A percentile compares a stretch with the other conserved stretches of the same genome.
phyloP scores from a whole-genome alignment of 140 eudicot species.

The Bidens hawaiensis region DNA sequence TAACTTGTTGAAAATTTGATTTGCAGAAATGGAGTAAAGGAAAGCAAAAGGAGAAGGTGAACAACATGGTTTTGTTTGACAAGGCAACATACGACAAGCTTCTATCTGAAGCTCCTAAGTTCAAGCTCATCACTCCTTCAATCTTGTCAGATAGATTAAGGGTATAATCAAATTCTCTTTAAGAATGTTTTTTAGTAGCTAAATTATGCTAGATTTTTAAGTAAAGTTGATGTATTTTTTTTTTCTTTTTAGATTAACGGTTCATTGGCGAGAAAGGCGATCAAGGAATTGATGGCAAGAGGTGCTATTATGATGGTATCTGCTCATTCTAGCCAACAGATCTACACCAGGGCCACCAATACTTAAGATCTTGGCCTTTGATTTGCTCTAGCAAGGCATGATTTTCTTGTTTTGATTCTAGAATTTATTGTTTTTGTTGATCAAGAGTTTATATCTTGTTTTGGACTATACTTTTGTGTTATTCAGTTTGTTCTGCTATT shows the following conservation, averaged over 20 bases:
- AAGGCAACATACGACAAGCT: conserved; percentile 13
- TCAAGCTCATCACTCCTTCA: conserved; percentile 41
- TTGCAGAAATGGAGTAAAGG: conserved; percentile 49
- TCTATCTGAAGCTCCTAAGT: conserved; percentile 35
- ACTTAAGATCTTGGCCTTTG: conserved; percentile 19
- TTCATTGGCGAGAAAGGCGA: conserved; percentile 46
- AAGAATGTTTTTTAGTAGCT: background rate
- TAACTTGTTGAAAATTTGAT: background rate
- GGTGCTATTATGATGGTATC: conserved; percentile 46
- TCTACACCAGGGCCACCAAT: conserved; percentile 42
- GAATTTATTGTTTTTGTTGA: background rate
- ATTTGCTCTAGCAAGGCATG: conserved; percentile 11
- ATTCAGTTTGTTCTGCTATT: background rate
- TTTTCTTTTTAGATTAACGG: conserved; percentile 34
- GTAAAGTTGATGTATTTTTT: background rate
- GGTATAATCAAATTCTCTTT: conserved; percentile 11
- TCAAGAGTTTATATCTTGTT: background rate
- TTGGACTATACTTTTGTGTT: background rate
- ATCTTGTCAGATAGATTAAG: conserved; percentile 37
- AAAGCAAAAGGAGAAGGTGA: conserved; percentile 53
- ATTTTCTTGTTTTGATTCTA: conserved; percentile 8
- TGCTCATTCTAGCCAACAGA: conserved; percentile 45
- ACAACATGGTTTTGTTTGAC: conserved; percentile 35
- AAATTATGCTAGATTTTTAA: background rate
- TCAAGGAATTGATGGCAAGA: conserved; percentile 44